A percentile compares a stretch with the other conserved stretches of the same genome.
These are phyloP conservation scores for Ziziphus jujuba DNA, from an alignment of 306 rosid genomes.

Conservation along the genomic window DNA sequence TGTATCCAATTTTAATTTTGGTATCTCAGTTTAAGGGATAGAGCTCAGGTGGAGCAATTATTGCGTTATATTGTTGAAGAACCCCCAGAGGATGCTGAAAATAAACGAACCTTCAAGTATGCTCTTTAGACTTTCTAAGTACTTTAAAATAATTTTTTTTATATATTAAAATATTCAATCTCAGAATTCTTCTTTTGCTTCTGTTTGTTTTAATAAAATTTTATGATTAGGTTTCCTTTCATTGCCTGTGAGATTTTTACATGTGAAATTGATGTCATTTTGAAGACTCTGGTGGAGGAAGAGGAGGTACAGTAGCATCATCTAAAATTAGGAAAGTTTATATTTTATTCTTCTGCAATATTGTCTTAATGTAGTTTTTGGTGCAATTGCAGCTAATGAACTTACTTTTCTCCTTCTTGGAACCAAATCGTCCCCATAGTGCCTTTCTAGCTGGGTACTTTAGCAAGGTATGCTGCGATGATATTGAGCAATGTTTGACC, in stretches of 20 bases:
- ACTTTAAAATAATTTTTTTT: constrained; percentile 13
- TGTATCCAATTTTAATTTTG: not conserved
- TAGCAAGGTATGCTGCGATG: constrained; percentile 42
- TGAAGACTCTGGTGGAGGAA: constrained; percentile 96
- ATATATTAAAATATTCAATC: not conserved
- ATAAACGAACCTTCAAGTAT: constrained; percentile 92
- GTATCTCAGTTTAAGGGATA: constrained; percentile 80
- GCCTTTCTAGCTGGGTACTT: constrained; percentile 90
- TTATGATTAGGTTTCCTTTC: constrained; percentile 82
- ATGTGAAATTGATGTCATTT: constrained; percentile 96
- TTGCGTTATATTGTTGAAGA: constrained; percentile 80
- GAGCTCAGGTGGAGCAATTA: constrained; percentile 91
- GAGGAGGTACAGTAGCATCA: constrained; percentile 63
- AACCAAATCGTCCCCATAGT: constrained; percentile 78
- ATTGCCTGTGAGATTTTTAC: constrained; percentile 94
- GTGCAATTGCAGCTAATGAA: constrained; percentile 79
- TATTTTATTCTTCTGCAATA: constrained; percentile 4
- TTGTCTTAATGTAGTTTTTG: constrained; percentile 6
- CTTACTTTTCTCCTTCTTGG: constrained; percentile 93
- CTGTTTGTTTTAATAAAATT: constrained; percentile 22
- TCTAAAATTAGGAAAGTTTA: constrained; percentile 14
- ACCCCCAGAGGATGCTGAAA: constrained; percentile 89
- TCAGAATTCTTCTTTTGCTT: constrained; percentile 18
- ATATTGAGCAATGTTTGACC: constrained; percentile 3
- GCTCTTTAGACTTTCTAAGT: constrained; percentile 18